phyloP scores from a whole-genome alignment of 2,329 filamentous ascomycete genomes.

The Cercospora sp. region DNA sequence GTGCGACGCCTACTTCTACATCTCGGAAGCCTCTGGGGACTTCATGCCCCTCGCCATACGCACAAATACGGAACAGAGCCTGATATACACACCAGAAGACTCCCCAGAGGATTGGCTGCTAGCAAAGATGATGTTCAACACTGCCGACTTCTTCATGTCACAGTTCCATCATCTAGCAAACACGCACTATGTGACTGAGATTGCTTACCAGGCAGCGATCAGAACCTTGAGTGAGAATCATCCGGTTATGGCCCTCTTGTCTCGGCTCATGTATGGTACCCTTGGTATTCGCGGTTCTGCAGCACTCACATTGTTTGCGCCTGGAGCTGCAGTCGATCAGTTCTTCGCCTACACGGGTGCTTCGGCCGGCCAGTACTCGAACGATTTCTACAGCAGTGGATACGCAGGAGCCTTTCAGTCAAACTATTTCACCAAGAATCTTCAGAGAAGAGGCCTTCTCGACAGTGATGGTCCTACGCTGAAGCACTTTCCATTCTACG shows the following conservation, averaged over 20 bases:
- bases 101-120: conserved; percentile 51
- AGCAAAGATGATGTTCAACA: conserved; percentile 54
- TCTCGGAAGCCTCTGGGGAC: conserved; percentile 43
- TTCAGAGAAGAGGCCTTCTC: conserved; percentile 47
- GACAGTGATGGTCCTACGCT: conserved; percentile 42
- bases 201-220: conserved; percentile 49
- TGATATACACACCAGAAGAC: conserved; percentile 53
- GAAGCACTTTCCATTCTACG: conserved; percentile 49
- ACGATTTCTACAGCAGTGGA: conserved; percentile 22
- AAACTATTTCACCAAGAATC: conserved; percentile 46
- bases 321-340: conserved; percentile 33
- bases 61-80: conserved; percentile 46
- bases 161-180: conserved; percentile 49
- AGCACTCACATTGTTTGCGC: conserved; percentile 20
- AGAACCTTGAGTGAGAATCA: conserved; percentile 51
- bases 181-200: conserved; percentile 50
- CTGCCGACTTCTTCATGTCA: conserved; percentile 51
- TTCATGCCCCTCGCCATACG: conserved; percentile 54
- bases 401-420: conserved; percentile 36
- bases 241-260: conserved; percentile 46
- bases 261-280: conserved; percentile 24
- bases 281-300: conserved; percentile 34
- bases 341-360: conserved; percentile 23
- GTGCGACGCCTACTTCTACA: conserved; percentile 53
- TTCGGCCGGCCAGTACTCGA: conserved; percentile 21